These are phyloP conservation scores for Hericium rajendrae DNA, from an alignment of 768 basidiomycete genomes.

Conservation along the genomic window DNA sequence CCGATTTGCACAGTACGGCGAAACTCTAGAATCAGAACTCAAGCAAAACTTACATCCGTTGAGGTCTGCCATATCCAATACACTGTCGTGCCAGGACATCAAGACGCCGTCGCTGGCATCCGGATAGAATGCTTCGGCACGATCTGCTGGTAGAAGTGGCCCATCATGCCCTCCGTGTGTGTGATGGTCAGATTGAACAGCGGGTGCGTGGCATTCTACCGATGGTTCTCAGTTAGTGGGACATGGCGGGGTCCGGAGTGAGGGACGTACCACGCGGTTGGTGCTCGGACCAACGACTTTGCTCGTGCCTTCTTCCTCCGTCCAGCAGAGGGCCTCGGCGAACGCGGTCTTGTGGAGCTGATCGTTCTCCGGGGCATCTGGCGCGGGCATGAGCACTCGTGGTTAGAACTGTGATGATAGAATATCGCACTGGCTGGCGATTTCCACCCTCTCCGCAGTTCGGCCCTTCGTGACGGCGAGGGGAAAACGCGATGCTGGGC, in stretches of 20 bases:
- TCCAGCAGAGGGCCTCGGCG: slow-evolving; percentile 50
- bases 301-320: slow-evolving; percentile 52
- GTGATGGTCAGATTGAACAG: slow-evolving; percentile 68
- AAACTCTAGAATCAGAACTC: too few species aligned
- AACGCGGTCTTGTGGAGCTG: slow-evolving; percentile 38
- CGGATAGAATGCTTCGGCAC: slow-evolving; percentile 23
- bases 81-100: too few species aligned
- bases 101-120: neutral
- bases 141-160: slow-evolving; percentile 60
- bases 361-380: slow-evolving; percentile 20
- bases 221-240: neutral
- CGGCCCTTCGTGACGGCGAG: slow-evolving; percentile 27
- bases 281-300: slow-evolving; percentile 46
- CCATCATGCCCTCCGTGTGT: slow-evolving; percentile 56
- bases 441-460: slow-evolving; percentile 32
- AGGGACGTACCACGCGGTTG: slow-evolving; percentile 48
- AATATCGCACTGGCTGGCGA: slow-evolving; percentile 8
- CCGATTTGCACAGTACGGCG: too few species aligned
- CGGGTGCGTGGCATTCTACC: slow-evolving; percentile 81
- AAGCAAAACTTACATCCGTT: too few species aligned
- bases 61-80: too few species aligned
- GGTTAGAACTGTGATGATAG: too few species aligned
- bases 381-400: slow-evolving; percentile 7
- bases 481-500: slow-evolving; percentile 74
- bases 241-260: neutral